phyloP scores from a whole-genome alignment of 805 yeast species.

The Hanseniaspora lindneri region DNA sequence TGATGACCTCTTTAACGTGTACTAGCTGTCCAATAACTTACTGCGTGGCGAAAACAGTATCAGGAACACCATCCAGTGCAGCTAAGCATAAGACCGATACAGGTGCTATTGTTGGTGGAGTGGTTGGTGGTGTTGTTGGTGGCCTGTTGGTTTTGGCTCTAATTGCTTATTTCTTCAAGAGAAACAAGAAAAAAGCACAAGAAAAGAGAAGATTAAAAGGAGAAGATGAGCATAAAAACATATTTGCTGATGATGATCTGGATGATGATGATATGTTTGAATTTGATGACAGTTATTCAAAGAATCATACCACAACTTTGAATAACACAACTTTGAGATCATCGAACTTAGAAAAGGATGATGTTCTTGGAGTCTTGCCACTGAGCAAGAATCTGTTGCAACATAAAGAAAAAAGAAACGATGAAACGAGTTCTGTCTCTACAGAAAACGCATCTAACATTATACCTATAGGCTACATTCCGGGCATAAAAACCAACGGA shows the following conservation, averaged over 20 bases:
- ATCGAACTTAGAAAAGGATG: constrained; percentile 20
- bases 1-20: constrained; percentile 46
- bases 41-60: constrained; percentile 32
- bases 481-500: constrained; percentile 59
- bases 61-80: constrained; percentile 10
- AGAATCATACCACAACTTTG: background rate
- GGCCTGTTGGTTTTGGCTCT: constrained; percentile 31
- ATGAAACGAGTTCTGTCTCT: constrained; percentile 16
- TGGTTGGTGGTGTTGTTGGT: constrained; percentile 48
- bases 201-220: constrained; percentile 26
- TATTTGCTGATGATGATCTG: constrained; percentile 19
- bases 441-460: constrained; percentile 70
- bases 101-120: constrained; percentile 65
- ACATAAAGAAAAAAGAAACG: background rate
- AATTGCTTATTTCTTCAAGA: constrained; percentile 32
- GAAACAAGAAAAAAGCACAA: constrained; percentile 33
- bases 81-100: constrained; percentile 22
- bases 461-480: constrained; percentile 84
- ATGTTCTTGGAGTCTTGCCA: constrained; percentile 4
- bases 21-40: constrained; percentile 42
- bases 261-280: constrained; percentile 24
- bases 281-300: background rate
- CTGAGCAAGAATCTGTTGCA: background rate
- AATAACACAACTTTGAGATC: constrained; percentile 14
- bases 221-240: constrained; percentile 20